Base-by-base conservation (phyloP, 306 rosid species). In the Malus sylvestris region DNA sequence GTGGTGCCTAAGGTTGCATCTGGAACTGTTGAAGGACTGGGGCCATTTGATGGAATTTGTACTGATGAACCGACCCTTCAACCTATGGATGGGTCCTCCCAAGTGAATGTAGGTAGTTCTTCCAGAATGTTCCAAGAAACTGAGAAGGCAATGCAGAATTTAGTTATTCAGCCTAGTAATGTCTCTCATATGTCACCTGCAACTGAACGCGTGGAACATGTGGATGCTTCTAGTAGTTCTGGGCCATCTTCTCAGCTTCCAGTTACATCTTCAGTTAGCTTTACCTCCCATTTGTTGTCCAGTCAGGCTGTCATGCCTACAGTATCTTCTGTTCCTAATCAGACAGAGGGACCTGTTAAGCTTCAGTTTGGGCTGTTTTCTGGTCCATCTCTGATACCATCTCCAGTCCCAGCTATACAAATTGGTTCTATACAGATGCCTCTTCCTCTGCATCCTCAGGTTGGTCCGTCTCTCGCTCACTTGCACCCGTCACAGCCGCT, bases 391-490 rank as follows among this genome's bases (percentile, higher is more conserved):
- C 76, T 95, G 86, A 95, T 95, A 81, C 97, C 97, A 46, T 92
- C 98, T 66, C 98, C 97, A 0, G 88, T 95, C 45, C 95, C 98
- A 63, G 95, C 98, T 61, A 95, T 95, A 72, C 98, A 95, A 78
- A 95, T 95, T 73, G 98, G 98, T 70, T 92, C 97, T 80, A 95
- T 95, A 83, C 98, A 92, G 91, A 95, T 95, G 98, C 98, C 98
- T 78, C 86, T 95, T 79, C 97, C 88, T 85, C 78, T 95, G 82
- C 97, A 90, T 85, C 89, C 93, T 32, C 97, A 89, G 72, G 89
- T 91, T 73, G 89, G 90, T 30, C 81, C 93, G 70, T 86, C 97
- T 64, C 83, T 86, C 62, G 76, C 87, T 76, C 96, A 89, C 75
- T 86, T 92, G 93, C 96, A 90, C 76, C 83, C 86, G 10, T 86